Evolutionary conservation across 2,329 filamentous ascomycete genomes (phyloP), one percentile per base, ranked within the genome.

Genomic region (Cladobotryum mycophilum): DNA sequence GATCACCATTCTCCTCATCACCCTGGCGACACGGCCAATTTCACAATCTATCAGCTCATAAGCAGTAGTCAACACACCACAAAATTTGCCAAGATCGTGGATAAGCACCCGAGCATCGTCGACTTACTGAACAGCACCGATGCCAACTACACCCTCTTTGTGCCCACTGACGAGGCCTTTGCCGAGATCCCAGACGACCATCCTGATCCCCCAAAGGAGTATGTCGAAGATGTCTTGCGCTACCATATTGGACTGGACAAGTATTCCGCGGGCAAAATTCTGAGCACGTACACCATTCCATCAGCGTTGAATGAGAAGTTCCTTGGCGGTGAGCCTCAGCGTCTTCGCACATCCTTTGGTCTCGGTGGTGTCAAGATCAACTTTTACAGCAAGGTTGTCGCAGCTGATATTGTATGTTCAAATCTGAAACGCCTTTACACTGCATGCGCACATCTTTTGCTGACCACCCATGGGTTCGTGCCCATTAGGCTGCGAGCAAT

Each of bases 31-130:
- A 20, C 40, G 17, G 42, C 34, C 36, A 40, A 45, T 14, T 17
- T 47, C 15, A 95, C 89, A 17, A 80, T 95, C 41, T 95, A 91
- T 68, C 75, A 95, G 67, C 71, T 91, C 53, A 88, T 96, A 66
- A 73, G 79, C n/a, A 72, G 79, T 60, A 86, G 80, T 71, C 86
- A 90, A 61, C 79, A 88, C 69, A 91, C 88, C 1, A 86, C 81
- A 45, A 86, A 84, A 66, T 85, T 96, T 41, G 82, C 85, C 25
- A 80, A 85, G 63, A 72, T 90, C n/a, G 78, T 96, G 58, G 76
- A 86, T 54, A 76, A 89, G 54, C 84, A 87, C 63, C 76, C 83
- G 1, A 81, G 88, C 47, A 72, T 96, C 1, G 82, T 92, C 35
- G 67, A 85, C 48, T 66, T 83, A 3, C 78, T 96, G 25, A 93